Conservation (phyloP, 192 early-diverging fungal species). For the Helicostylum pulchrum region DNA sequence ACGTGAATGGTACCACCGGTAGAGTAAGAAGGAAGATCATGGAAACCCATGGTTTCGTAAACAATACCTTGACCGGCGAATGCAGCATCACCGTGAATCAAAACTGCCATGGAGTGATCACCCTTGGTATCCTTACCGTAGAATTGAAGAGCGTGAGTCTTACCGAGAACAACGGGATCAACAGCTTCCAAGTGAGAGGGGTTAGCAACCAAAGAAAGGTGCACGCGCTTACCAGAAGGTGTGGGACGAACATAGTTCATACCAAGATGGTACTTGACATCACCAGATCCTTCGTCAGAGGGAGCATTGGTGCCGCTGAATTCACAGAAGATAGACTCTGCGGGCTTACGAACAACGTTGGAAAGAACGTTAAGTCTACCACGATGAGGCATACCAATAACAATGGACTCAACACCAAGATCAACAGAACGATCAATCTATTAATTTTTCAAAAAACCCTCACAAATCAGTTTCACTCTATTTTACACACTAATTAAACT, state of each 20-base stretch:
- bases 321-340: conserved; percentile 98
- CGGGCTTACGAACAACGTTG: conserved; percentile 98
- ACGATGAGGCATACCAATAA: conserved; percentile 99
- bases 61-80: conserved; percentile 98
- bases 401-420: conserved; percentile 89
- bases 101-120: conserved; percentile 84
- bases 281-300: conserved; percentile 93
- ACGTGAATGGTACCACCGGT: conserved; percentile 97
- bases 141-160: conserved; percentile 93
- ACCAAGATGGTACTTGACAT: conserved; percentile 91
- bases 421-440: conserved; percentile 95
- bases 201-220: conserved; percentile 96
- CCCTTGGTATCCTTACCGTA: conserved; percentile 86
- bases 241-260: conserved; percentile 97
- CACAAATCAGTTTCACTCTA: background rate
- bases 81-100: conserved; percentile 97
- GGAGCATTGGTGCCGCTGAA: conserved; percentile 87
- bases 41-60: conserved; percentile 95
- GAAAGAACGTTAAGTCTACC: conserved; percentile 97
- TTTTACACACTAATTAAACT: conserved; percentile 19
- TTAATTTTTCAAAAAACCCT: background rate
- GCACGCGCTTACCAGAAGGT: conserved; percentile 94
- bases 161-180: conserved; percentile 97
- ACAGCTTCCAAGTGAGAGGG: conserved; percentile 98
- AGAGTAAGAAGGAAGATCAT: conserved; percentile 91